Evolutionary conservation across 768 basidiomycete genomes (phyloP).

Genomic region (Cyclocybe cylindracea): DNA sequence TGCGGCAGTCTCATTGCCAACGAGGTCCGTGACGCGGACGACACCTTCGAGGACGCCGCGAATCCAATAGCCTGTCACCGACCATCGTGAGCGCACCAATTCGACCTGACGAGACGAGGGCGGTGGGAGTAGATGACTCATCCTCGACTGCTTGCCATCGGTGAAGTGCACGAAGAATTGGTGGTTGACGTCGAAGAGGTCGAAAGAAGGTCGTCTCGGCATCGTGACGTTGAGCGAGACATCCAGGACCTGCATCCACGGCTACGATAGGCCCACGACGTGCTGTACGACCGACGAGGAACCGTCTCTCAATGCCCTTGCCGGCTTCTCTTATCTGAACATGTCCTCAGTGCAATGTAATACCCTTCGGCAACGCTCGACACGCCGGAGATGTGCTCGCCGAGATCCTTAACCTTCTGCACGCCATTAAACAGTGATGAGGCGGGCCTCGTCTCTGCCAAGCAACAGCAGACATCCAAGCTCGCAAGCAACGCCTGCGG

Average conservation of each 20-base stretch:
- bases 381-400: slow-evolving; percentile 81
- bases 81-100: slow-evolving; percentile 89
- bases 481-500: slow-evolving; percentile 74
- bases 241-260: slow-evolving; percentile 84
- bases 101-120: slow-evolving; percentile 73
- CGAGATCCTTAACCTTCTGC: slow-evolving; percentile 63
- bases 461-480: slow-evolving; percentile 77
- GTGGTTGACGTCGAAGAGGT: slow-evolving; percentile 85
- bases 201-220: slow-evolving; percentile 77
- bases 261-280: slow-evolving; percentile 61
- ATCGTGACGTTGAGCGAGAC: slow-evolving; percentile 80
- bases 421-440: slow-evolving; percentile 65
- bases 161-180: slow-evolving; percentile 75
- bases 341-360: slow-evolving; percentile 99
- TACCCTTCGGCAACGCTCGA: slow-evolving; percentile 77
- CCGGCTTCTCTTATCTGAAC: slow-evolving; percentile 73
- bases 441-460: slow-evolving; percentile 84
- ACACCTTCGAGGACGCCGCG: slow-evolving; percentile 78
- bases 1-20: slow-evolving; percentile 81
- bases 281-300: slow-evolving; percentile 33
- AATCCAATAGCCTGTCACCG: slow-evolving; percentile 72
- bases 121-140: slow-evolving; percentile 51
- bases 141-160: slow-evolving; percentile 37
- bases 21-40: slow-evolving; percentile 72
- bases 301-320: slow-evolving; percentile 39